Base-by-base conservation (phyloP, 1,139 yeast species). In the Yamadazyma atmosphaerica region DNA sequence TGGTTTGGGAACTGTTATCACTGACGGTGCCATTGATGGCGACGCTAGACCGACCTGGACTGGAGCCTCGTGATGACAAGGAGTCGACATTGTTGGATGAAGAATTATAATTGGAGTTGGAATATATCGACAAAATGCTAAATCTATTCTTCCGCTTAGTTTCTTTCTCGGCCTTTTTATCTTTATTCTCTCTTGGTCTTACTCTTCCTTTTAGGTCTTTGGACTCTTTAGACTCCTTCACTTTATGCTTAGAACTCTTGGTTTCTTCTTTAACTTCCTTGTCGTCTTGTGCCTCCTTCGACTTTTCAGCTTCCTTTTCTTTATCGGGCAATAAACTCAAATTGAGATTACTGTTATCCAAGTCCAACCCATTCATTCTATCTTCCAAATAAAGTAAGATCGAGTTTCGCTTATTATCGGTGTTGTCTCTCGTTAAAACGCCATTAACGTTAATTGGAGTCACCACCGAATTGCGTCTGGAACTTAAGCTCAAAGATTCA, bases 41-140 rank as follows among this genome's bases (percentile, higher is more conserved):
- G 10, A 22, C 34, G 10, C 31, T 21, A 3, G 19, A 9, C 5
- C 31, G 21, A 16, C 21, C 38, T n/a, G 50, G 54, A 33, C 39
- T 41, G n/a, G 44, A 29, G 24, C 42, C 41, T 17, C 46, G 31
- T 29, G 42, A 35, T 13, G 48, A 34, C 17, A 43, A 32, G 2
- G 51, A 32, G 11, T 55, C 36, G 18, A 54, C 35, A 31, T 47
- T 55, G 27, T 52, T 44, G 4, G 54, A 43, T 8, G 68, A 58
- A 3, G 58, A 45, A 41, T 58, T 60, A 43, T 66, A 65, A 32
- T 59, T 60, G 37, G 66, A 61, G 31, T 59, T 60, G 36, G 66
- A 61, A 57, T 77, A 77, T 51, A 78, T 74, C 3, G 80, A 74
- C 34, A 78, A 63, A 44, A 77, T 57, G 56, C 81, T 76, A 53